Base-by-base conservation (phyloP, 1,284 basidiomycete species). In the Rhodotorula sp. region DNA sequence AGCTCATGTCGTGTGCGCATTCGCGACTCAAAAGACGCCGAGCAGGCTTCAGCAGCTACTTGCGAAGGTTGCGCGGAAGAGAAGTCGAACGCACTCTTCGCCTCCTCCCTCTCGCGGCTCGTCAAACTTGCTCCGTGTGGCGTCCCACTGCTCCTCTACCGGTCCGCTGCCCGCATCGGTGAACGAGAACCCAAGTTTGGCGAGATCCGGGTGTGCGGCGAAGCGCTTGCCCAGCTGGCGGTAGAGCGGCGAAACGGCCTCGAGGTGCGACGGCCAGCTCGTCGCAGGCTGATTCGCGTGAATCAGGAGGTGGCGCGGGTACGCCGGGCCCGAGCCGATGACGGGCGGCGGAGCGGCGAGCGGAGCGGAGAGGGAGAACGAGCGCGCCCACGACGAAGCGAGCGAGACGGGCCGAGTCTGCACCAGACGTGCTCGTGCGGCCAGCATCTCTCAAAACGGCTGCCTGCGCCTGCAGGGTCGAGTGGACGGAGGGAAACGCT, bases 211-310 rank as follows among this genome's bases (percentile, higher is more conserved):
- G 21, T 63, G 41, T 34, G 58, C 59, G 25, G 68, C 60, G 68
- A 63, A 71, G 8, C 61, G 49, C 34, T 59, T 34, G 4, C 57
- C 71, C 16, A 78, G 50, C 5, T 66, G 13, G 27, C 49, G 27
- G 55, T 73, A 74, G 9, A 78, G 64, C 1, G 55, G 60, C 49
- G 76, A 77, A 2, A 58, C 57, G 7, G 68, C 55, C 25, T 76
- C 68, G 54, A 78, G 64, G 46, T 77, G 76, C n/a, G 73, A 74
- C 0, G 77, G 77, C 70, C 72, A 76, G 12, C 65, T 56, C 0
- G 25, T 9, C 1, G 60, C 17, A 1, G 53, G 52, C 16, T 74
- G 66, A 3, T 67, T 64, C 3, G 72, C 57, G 41, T 66, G 72
- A 16, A 76, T 61, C 25, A 75, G 48, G 49, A 75, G 61, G 55